These are phyloP conservation scores for Phytophthora rubi DNA, from an alignment of 352 stramenopile species.

Conservation along the genomic window DNA sequence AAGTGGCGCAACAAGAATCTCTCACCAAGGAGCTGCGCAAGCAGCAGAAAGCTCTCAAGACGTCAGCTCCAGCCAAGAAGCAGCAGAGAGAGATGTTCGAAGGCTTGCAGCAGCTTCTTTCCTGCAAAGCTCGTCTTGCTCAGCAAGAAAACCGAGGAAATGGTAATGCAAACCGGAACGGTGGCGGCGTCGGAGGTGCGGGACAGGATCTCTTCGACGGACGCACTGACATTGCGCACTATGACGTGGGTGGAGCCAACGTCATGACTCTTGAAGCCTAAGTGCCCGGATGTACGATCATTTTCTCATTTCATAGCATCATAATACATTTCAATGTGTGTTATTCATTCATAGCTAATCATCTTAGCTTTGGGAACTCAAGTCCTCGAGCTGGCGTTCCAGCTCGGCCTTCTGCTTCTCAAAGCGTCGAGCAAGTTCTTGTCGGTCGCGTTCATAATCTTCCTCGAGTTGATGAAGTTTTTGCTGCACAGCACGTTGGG, in stretches of 20 bases:
- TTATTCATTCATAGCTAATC: conserved; percentile 8
- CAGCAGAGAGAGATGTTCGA: conserved; percentile 90
- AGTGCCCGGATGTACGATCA: not conserved
- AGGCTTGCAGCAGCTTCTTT: conserved; percentile 78
- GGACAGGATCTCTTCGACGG: conserved; percentile 65
- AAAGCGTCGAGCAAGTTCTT: conserved; percentile 48
- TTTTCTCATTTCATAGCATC: conserved; percentile 11
- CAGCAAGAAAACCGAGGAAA: conserved; percentile 35
- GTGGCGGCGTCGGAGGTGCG: conserved; percentile 19
- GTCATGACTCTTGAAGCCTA: conserved; percentile 84
- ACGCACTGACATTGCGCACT: conserved; percentile 74
- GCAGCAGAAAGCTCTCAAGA: conserved; percentile 90
- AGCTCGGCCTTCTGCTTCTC: conserved; percentile 55
- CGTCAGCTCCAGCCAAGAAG: conserved; percentile 72
- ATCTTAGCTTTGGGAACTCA: conserved; percentile 27
- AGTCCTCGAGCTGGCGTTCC: conserved; percentile 55
- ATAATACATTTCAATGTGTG: conserved; percentile 27
- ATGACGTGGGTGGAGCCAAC: conserved; percentile 81
- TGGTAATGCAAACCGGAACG: conserved; percentile 16
- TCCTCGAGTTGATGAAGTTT: conserved; percentile 61
- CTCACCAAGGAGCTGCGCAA: conserved; percentile 91
- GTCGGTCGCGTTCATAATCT: conserved; percentile 54
- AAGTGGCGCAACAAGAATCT: conserved; percentile 90
- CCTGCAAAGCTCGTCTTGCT: conserved; percentile 76
- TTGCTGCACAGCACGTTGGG: conserved; percentile 43